Conservation (phyloP, 257 asterid genomes). For the Solanum ossicruentum region DNA sequence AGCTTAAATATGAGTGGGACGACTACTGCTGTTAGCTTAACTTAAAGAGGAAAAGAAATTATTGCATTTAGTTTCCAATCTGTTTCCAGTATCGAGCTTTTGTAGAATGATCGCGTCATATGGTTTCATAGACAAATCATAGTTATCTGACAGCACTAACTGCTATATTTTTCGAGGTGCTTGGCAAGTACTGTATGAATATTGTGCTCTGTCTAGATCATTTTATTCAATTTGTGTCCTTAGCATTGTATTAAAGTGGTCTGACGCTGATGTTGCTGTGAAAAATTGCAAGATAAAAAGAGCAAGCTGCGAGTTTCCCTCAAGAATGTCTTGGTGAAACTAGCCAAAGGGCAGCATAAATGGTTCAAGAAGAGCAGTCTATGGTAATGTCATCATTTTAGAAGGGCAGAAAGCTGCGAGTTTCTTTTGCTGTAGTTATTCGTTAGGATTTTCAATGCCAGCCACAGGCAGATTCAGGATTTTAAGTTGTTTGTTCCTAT, state of each 20-base stretch:
- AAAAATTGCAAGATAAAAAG: constrained; percentile 31
- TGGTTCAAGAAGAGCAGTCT: background rate
- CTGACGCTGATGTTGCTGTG: background rate
- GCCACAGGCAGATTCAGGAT: background rate
- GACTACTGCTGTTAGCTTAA: background rate
- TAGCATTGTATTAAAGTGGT: background rate
- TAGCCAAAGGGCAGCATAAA: constrained; percentile 17
- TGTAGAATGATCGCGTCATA: background rate
- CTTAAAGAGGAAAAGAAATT: background rate
- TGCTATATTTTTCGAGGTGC: background rate
- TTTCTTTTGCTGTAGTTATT: background rate
- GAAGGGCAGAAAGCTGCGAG: no score
- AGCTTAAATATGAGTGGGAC: background rate
- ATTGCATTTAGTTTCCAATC: background rate
- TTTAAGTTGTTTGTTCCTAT: background rate
- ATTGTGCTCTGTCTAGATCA: background rate
- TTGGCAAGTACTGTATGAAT: background rate
- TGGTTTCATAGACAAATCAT: background rate
- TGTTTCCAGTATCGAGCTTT: background rate
- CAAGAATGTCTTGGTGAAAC: constrained; percentile 33
- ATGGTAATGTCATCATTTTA: background rate
- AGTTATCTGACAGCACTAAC: background rate
- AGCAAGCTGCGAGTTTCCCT: constrained; percentile 42
- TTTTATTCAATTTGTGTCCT: background rate
- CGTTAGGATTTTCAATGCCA: background rate